These are phyloP conservation scores for Podila minutissima DNA, from an alignment of 192 early-diverging fungal species.

Conservation along the genomic window DNA sequence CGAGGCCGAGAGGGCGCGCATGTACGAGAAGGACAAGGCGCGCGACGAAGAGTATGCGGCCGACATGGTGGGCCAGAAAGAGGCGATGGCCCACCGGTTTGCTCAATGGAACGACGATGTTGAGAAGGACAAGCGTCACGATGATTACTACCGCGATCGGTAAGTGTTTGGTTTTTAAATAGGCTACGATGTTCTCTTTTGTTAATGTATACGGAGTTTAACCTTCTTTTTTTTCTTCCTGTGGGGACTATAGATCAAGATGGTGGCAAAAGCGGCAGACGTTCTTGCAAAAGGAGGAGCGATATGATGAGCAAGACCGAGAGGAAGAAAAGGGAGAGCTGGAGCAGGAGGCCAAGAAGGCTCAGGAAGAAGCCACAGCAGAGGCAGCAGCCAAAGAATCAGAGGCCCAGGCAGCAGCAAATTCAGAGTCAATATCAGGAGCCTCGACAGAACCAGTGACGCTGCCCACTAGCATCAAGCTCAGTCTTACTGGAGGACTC, in stretches of 20 bases:
- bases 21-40: constrained; percentile 58
- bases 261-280: constrained; percentile 77
- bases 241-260: constrained; percentile 56
- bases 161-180: constrained; percentile 28
- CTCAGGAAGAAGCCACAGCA: constrained; percentile 54
- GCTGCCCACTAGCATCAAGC: constrained; percentile 30
- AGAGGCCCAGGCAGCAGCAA: constrained; percentile 27
- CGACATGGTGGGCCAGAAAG: constrained; percentile 33
- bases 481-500: constrained; percentile 21
- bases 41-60: constrained; percentile 55
- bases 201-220: background rate
- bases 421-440: constrained; percentile 31
- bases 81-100: constrained; percentile 54
- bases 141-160: constrained; percentile 86
- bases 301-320: constrained; percentile 54
- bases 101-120: constrained; percentile 81
- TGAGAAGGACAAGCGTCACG: constrained; percentile 64
- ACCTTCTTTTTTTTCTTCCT: background rate
- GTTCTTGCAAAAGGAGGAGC: constrained; percentile 44
- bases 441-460: constrained; percentile 6
- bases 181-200: background rate
- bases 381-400: constrained; percentile 31
- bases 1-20: constrained; percentile 57
- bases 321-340: constrained; percentile 77
- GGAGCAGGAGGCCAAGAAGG: constrained; percentile 65